Percentiles rank a stretch among this genome's conserved stretches.
These are phyloP conservation scores for Avena atlantica DNA, from an alignment of 176 grass and related monocot species.

Conservation along the genomic window DNA sequence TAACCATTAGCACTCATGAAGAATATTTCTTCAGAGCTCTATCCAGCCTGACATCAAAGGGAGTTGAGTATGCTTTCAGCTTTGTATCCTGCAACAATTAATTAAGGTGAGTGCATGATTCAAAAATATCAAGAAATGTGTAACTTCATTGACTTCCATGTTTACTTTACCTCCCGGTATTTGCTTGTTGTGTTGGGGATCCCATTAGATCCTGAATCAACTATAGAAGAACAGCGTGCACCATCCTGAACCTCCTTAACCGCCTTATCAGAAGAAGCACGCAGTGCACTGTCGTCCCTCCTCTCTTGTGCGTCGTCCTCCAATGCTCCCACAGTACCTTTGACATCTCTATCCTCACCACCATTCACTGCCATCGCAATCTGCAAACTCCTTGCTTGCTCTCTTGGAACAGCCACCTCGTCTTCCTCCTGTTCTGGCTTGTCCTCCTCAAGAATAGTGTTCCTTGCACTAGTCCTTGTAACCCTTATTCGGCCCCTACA, in stretches of 20 bases:
- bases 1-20: conserved; percentile 24
- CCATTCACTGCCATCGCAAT: neutral
- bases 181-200: conserved; percentile 72
- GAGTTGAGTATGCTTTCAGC: conserved; percentile 62
- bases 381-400: neutral
- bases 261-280: conserved; percentile 24
- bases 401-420: conserved; percentile 25
- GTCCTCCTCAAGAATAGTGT: conserved; percentile 7
- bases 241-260: conserved; percentile 23
- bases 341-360: conserved; percentile 16
- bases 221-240: conserved; percentile 42
- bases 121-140: neutral
- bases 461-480: conserved; percentile 32
- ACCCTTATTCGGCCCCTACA: conserved; percentile 3
- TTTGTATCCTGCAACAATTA: conserved; percentile 56
- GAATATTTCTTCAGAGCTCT: conserved; percentile 57
- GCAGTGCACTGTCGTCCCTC: neutral
- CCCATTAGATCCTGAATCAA: conserved; percentile 50
- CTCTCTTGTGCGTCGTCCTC: neutral
- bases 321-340: conserved; percentile 2
- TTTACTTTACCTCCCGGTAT: conserved; percentile 63
- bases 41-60: conserved; percentile 63
- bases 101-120: conserved; percentile 26
- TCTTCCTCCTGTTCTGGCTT: neutral
- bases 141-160: conserved; percentile 11